Evolutionary conservation across 2,329 filamentous ascomycete genomes (phyloP), one percentile per base, ranked within the genome.

Genomic region (Ascochyta pisi): DNA sequence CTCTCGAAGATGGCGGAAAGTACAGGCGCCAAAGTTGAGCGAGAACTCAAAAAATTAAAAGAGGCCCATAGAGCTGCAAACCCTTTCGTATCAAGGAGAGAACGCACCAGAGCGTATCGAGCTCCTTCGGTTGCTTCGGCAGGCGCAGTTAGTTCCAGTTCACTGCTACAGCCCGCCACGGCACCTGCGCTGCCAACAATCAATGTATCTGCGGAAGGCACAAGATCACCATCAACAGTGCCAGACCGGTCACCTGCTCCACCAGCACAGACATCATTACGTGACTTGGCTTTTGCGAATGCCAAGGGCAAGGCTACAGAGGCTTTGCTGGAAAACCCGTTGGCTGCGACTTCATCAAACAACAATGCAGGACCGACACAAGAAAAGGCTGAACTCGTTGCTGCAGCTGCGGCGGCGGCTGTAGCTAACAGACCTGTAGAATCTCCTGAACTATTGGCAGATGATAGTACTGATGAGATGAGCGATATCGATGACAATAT

Each of bases 161-260:
- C 42, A 24, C 16, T 39, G 16, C 9, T 19, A 16, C 44, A 26
- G 9, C 29, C 39, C 40, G 24, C 45, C 48, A 52, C 16, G 19
- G 13, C 27, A 23, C 42, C 37, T 15, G 27, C n/a, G 19, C 42
- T 27, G 27, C 48, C 49, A n/a, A 23, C 15, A 3, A 29, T 47
- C 39, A 54, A 50, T 7, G 22, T 46, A 9, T 47, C 52, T 33
- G 37, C 60, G 24, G 63, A 66, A 47, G 70, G 70, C 10, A 73
- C 72, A 23, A 61, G 72, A 38, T 75, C 72, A 6, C 72, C 73
- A 3, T 76, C 73, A 6, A 67, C 67, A 7, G 70, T 75, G 7
- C 72, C 73, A 13, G 69, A 74, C 39, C 64, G 59, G 7, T 60
- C 61, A 9, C 66, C 70, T 31, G 50, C 50, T n/a, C 58, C 60